Conservation (phyloP, 805 yeast species). For the Wickerhamomyces alni region DNA sequence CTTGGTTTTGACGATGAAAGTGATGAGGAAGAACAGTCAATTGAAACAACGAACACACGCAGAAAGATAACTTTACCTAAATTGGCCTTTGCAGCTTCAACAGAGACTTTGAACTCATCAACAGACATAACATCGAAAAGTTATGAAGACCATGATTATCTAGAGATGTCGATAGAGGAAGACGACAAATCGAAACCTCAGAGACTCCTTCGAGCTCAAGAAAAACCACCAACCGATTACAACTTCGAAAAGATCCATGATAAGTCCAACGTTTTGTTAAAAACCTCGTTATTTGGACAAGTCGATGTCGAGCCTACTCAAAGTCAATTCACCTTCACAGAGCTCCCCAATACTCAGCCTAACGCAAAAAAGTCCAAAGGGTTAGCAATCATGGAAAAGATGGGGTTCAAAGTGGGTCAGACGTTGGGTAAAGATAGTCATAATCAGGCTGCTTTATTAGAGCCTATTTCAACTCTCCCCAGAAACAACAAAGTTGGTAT, state of each 20-base stretch:
- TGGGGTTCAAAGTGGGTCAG: constrained; percentile 51
- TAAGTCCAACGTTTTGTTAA: constrained; percentile 6
- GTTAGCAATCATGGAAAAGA: constrained; percentile 46
- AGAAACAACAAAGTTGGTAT: constrained; percentile 19
- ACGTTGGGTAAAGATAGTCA: constrained; percentile 31
- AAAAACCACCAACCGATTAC: background rate
- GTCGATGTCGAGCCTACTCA: too few relatives aligned
- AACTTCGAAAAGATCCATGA: constrained; percentile 1
- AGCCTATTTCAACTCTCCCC: constrained; percentile 26
- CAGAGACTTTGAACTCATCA: too few relatives aligned
- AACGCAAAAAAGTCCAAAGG: constrained; percentile 35
- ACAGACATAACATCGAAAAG: too few relatives aligned
- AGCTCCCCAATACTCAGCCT: constrained; percentile 5
- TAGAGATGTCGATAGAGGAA: constrained; percentile 21
- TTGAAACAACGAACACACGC: background rate
- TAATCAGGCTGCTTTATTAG: constrained; percentile 20
- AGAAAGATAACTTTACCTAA: background rate
- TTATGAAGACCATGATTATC: constrained; percentile 23
- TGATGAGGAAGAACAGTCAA: constrained; percentile 1
- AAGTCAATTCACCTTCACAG: too few relatives aligned
- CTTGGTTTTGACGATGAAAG: constrained; percentile 19
- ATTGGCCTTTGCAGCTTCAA: background rate
- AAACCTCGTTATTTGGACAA: constrained; percentile 19
- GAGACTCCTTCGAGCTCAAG: background rate
- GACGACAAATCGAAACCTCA: constrained; percentile 7